A percentile compares a stretch with the other conserved stretches of the same genome.
These are phyloP conservation scores for Tolypocladium capitatum DNA, from an alignment of 2,329 filamentous ascomycete species.

Conservation along the genomic window DNA sequence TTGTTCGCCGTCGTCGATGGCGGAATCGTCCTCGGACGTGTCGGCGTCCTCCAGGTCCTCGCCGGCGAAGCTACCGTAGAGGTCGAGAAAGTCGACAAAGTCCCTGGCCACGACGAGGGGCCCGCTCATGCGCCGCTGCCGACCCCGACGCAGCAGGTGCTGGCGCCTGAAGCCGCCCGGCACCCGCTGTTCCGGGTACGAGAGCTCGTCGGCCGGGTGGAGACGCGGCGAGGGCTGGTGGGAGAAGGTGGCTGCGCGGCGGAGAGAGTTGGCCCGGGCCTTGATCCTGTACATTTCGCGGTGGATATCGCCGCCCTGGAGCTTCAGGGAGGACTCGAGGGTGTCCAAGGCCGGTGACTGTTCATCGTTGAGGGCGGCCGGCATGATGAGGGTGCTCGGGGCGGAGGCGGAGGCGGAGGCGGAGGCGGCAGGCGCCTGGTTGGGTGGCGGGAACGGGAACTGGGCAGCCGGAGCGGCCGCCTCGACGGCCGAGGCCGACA, in stretches of 20 bases:
- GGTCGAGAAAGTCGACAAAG: slow-evolving; percentile 62
- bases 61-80: slow-evolving; percentile 66
- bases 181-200: slow-evolving; percentile 25
- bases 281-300: slow-evolving; percentile 65
- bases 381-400: slow-evolving; percentile 6
- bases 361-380: slow-evolving; percentile 1
- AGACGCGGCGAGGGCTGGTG: slow-evolving; percentile 26
- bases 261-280: slow-evolving; percentile 34
- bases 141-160: slow-evolving; percentile 22
- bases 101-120: slow-evolving; percentile 47
- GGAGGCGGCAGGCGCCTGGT: slow-evolving; percentile 6
- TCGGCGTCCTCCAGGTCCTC: slow-evolving; percentile 47
- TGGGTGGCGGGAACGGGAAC: background rate
- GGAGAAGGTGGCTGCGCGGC: slow-evolving; percentile 57
- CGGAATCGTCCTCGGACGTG: slow-evolving; percentile 42
- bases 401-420: slow-evolving; percentile 7
- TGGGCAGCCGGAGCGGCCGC: slow-evolving; percentile 1
- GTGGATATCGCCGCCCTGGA: slow-evolving; percentile 69
- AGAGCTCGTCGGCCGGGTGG: slow-evolving; percentile 15
- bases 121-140: slow-evolving; percentile 23
- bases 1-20: slow-evolving; percentile 33
- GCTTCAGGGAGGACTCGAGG: slow-evolving; percentile 49
- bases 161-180: slow-evolving; percentile 36
- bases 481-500: slow-evolving; percentile 6
- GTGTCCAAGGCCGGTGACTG: slow-evolving; percentile 23